Evolutionary conservation across 148 eudicot species (phyloP), one percentile per base, ranked within the genome.

Genomic region (Fallopia convolvulus): DNA sequence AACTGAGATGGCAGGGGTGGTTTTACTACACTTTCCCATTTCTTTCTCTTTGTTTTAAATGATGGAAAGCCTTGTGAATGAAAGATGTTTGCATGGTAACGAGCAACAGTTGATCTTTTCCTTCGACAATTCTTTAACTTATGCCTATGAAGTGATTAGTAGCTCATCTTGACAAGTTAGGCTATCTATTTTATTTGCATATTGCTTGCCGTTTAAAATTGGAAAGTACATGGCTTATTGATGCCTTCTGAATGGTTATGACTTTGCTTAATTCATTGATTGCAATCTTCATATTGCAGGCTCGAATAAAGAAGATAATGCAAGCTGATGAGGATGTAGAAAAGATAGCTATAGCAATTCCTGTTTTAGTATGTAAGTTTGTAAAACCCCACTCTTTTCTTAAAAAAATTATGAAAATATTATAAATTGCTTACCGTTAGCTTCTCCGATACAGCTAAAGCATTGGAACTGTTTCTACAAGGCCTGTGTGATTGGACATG

Each of bases 261-360:
- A n/a, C 23, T 4, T 56, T 56, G 26, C 63, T 21, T 56, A 56
- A 56, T 20, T 56, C 11, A 56, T 56, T 56, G 2, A 56, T 21
- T 56, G 63, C 32, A n/a, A 56, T 56, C 26, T 18, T 56, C 63
- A 1, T 60, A 75, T 78, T 32, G 39, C 87, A 94, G 98, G 94
- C 97, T 83, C 94, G 98, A 72, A 94, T 94, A 75, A 94, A 94
- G 77, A 94, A 94, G 83, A 94, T 94, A 47, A 94, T 94, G 98
- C 98, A 94, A 88, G 98, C 98, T 78, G 98, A 94, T 84, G 98
- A 94, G 82, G 98, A 93, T 83, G 93, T 93, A 32, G 98, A 97
- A 63, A 93, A 93, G 86, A 93, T 93, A 84, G 98, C 98, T 55
- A 87, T 94, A 97, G 98, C 98, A 58, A 97, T 94, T 68, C 98